Evolutionary conservation across 1,284 basidiomycete genomes (phyloP).

Genomic region (Puccinia polysora): DNA sequence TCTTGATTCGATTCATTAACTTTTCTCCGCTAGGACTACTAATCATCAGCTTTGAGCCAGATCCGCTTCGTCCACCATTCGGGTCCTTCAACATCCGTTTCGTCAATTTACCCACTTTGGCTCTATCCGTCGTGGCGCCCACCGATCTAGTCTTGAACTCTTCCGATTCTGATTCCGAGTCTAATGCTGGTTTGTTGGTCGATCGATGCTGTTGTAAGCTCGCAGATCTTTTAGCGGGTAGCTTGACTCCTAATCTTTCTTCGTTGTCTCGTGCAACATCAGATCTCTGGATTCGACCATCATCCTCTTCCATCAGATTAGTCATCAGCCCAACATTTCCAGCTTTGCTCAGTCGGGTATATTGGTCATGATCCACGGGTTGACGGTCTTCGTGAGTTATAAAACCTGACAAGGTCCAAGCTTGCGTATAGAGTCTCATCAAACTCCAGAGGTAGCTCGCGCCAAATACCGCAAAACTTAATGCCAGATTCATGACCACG

Average conservation of each 20-base stretch:
- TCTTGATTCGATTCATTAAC: slow-evolving; percentile 39
- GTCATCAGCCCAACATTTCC: no score
- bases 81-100: slow-evolving; percentile 18
- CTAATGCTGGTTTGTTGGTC: background rate
- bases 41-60: slow-evolving; percentile 17
- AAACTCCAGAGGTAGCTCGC: slow-evolving; percentile 57
- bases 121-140: background rate
- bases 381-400: background rate
- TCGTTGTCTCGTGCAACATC: no score
- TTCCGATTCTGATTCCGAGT: background rate
- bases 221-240: slow-evolving; percentile 14
- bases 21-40: slow-evolving; percentile 25
- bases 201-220: slow-evolving; percentile 22
- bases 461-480: slow-evolving; percentile 71
- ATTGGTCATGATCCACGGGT: no score
- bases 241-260: background rate
- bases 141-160: slow-evolving; percentile 10
- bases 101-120: background rate
- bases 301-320: background rate
- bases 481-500: slow-evolving; percentile 75
- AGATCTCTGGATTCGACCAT: no score
- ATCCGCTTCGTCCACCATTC: background rate
- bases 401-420: slow-evolving; percentile 45
- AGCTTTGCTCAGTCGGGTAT: background rate
- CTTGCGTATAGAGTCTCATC: slow-evolving; percentile 51